These are phyloP conservation scores for Draba incana DNA, from an alignment of 345 rosid species.

Conservation along the genomic window DNA sequence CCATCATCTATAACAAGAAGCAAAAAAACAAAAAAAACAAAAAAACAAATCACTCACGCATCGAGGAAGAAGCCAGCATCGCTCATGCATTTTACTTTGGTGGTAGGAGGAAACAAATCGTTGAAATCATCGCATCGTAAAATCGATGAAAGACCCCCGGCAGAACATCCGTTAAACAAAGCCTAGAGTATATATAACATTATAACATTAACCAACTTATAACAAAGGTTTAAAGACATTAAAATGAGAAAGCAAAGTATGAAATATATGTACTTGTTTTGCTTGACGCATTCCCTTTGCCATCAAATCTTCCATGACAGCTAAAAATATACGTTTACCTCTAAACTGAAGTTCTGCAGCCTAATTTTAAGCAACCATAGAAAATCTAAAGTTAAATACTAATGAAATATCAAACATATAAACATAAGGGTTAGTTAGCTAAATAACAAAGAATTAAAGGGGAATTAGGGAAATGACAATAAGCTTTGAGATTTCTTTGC, in stretches of 20 bases:
- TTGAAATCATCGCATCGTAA: slow-evolving; percentile 68
- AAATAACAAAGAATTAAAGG: too few species aligned
- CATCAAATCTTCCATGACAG: slow-evolving; percentile 77
- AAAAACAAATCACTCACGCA: slow-evolving; percentile 55
- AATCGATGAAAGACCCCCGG: slow-evolving; percentile 83
- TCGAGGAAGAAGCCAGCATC: slow-evolving; percentile 98
- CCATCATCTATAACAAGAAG: not conserved
- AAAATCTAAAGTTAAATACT: slow-evolving; percentile 8
- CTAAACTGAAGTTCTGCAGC: slow-evolving; percentile 76
- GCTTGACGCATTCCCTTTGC: slow-evolving; percentile 71
- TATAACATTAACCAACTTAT: not conserved
- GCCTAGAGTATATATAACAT: slow-evolving; percentile 51
- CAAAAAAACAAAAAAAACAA: not conserved
- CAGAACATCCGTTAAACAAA: slow-evolving; percentile 93
- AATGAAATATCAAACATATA: not conserved
- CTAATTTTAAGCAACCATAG: slow-evolving; percentile 44
- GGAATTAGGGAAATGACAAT: too few species aligned
- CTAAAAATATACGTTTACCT: slow-evolving; percentile 81
- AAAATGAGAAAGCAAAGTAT: not conserved
- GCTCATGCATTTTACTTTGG: slow-evolving; percentile 86
- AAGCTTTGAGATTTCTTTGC: too few species aligned
- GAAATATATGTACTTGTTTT: slow-evolving; percentile 50
- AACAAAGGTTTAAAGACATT: not conserved
- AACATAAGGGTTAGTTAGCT: not conserved
- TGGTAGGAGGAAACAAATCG: slow-evolving; percentile 53